Evolutionary conservation across 208 protist genomes (phyloP).

Genomic region (Naegleria fowleri): DNA sequence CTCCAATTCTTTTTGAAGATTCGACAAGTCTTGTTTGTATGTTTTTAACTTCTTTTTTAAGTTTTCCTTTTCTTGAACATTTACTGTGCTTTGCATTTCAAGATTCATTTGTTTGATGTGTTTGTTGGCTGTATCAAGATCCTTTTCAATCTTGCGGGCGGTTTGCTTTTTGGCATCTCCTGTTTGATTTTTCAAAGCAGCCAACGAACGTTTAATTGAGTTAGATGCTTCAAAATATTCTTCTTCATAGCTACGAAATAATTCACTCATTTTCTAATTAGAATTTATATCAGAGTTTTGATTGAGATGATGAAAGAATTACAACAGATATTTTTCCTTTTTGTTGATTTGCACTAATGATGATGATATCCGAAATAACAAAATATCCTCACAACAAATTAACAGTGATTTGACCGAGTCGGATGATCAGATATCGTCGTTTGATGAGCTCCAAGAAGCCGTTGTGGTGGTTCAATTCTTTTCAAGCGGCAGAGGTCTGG

Average conservation of each 20-base stretch:
- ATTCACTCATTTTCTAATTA: not conserved
- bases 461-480: no score
- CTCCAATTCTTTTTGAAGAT: not conserved
- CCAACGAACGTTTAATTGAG: not conserved
- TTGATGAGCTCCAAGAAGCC: not conserved
- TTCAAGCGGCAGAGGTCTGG: no score
- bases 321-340: no score
- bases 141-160: not conserved
- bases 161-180: not conserved
- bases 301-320: no score
- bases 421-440: not conserved
- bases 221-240: not conserved
- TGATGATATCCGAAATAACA: no score
- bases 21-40: not conserved
- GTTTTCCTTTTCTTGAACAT: not conserved
- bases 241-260: not conserved
- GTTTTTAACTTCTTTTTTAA: slow-evolving; percentile 9
- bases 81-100: not conserved
- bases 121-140: not conserved
- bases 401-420: no score
- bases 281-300: no score
- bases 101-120: slow-evolving; percentile 7
- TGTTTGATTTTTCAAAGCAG: not conserved
- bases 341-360: no score
- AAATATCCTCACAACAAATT: no score